Base-by-base conservation (phyloP, 1,139 yeast species). In the Geotrichum restrictum region DNA sequence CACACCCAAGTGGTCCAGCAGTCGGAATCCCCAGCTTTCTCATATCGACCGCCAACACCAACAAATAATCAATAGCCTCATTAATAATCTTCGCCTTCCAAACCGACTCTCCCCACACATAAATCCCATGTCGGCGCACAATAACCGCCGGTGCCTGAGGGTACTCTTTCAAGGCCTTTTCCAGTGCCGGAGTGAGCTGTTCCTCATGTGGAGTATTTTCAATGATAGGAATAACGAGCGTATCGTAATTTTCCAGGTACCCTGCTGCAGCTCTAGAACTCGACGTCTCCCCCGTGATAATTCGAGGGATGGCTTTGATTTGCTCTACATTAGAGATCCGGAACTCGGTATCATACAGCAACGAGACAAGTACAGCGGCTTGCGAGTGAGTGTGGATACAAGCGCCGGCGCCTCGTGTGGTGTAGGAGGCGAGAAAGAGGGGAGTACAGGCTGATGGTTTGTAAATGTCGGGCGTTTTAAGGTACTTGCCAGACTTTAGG, bases 361-460 rank as follows among this genome's bases (percentile, higher is more conserved):
- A 69, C 0, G 95, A 82, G 46, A 82, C 80, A 82, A 91, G 75
- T 1, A 91, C 96, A 0, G 98, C 96, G 54, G 69, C 70, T 64
- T 85, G 94, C 0, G 97, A 89, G 67, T 91, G 98, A 0, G 98
- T 91, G 68, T 91, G 98, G 57, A 91, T 89, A 68, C 96, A 88
- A 0, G 97, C 96, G 10, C 95, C 95, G 0, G 96, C 95, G 54
- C 79, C 77, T 60, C 93, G 75, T 70, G 79, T 67, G 34, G 75
- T 79, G 69, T 85, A 89, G 51, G 93, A 83, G 50, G 91, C 81
- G 71, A 86, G 69, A 69, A 91, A 91, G 53, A 91, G 71, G 11
- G 97, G 97, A 0, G 96, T 88, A 64, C 97, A 91, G 1, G 96
- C 96, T 37, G 95, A 85, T 16, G 96, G 96, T 68, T 88, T 88